phyloP scores from a whole-genome alignment of 2,329 filamentous ascomycete genomes.

The Claviceps humidiphila region DNA sequence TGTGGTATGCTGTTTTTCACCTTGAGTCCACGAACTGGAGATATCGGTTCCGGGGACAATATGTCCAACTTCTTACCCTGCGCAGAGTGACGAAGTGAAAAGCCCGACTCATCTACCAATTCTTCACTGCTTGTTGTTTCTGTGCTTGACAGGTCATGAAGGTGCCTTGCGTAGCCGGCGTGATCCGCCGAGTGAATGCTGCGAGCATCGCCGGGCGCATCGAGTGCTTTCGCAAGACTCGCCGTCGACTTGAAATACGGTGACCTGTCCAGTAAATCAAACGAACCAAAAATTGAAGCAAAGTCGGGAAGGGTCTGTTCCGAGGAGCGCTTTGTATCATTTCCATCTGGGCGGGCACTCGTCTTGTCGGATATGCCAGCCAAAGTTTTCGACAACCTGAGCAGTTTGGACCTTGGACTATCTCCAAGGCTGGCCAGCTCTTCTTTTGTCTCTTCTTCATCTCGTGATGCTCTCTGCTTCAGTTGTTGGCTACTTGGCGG shows the following conservation, averaged over 20 bases:
- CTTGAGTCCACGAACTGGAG: constrained; percentile 29
- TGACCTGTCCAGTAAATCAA: constrained; percentile 15
- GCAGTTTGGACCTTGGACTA: neutral
- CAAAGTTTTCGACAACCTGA: neutral
- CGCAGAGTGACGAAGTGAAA: neutral
- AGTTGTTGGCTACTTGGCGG: constrained; percentile 1
- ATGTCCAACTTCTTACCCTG: constrained; percentile 17
- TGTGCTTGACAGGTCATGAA: constrained; percentile 14
- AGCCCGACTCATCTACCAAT: constrained; percentile 2
- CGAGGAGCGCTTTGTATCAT: constrained; percentile 5
- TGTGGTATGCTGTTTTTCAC: constrained; percentile 36
- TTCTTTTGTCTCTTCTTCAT: neutral
- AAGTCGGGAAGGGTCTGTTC: constrained; percentile 15
- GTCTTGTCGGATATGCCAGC: neutral
- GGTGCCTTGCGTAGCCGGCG: constrained; percentile 10
- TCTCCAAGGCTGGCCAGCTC: neutral
- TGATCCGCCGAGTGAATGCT: constrained; percentile 1
- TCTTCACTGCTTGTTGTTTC: constrained; percentile 9
- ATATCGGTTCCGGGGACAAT: constrained; percentile 35
- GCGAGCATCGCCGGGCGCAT: neutral
- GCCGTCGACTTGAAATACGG: constrained; percentile 11
- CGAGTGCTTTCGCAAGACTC: neutral
- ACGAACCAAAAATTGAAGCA: constrained; percentile 16
- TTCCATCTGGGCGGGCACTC: neutral
- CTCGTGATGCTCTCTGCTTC: neutral